These are phyloP conservation scores for Silene vulgaris DNA, from an alignment of 179 eudicot species.

Conservation along the genomic window DNA sequence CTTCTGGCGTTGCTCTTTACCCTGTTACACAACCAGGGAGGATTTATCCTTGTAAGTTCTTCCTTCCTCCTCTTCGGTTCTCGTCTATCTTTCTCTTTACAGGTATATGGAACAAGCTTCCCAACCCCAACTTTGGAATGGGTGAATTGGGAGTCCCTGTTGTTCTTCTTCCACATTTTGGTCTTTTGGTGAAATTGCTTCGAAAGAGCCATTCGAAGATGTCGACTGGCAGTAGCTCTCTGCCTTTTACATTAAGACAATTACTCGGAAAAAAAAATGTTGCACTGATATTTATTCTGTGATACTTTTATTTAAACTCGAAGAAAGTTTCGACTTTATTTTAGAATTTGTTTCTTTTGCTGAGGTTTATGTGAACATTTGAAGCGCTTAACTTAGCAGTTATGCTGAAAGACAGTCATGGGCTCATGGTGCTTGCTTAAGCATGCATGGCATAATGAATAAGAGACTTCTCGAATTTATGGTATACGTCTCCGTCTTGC, in stretches of 20 bases:
- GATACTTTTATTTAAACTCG: slow-evolving; percentile 13
- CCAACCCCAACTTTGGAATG: slow-evolving; percentile 11
- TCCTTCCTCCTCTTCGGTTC: neutral
- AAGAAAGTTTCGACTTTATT: neutral
- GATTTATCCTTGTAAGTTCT: slow-evolving; percentile 1
- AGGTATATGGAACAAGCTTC: slow-evolving; percentile 16
- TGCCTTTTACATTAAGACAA: slow-evolving; percentile 12
- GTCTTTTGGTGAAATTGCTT: neutral
- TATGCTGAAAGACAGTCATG: no score
- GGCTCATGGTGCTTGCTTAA: neutral
- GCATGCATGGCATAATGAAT: neutral
- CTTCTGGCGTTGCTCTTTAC: neutral
- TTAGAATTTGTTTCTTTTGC: slow-evolving; percentile 8
- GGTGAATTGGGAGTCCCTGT: slow-evolving; percentile 10
- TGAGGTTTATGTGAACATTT: neutral
- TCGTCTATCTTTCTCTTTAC: neutral
- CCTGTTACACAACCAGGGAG: no score
- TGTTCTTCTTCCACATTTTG: slow-evolving; percentile 3
- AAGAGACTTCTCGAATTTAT: neutral
- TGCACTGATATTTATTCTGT: slow-evolving; percentile 14
- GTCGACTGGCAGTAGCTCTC: slow-evolving; percentile 14
- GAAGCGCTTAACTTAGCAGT: neutral
- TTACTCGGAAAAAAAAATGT: slow-evolving; percentile 8
- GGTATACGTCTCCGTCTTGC: no score
- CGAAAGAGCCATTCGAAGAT: slow-evolving; percentile 14